Conservation (phyloP, 352 stramenopile genomes). For the Globisporangium paddicum region DNA sequence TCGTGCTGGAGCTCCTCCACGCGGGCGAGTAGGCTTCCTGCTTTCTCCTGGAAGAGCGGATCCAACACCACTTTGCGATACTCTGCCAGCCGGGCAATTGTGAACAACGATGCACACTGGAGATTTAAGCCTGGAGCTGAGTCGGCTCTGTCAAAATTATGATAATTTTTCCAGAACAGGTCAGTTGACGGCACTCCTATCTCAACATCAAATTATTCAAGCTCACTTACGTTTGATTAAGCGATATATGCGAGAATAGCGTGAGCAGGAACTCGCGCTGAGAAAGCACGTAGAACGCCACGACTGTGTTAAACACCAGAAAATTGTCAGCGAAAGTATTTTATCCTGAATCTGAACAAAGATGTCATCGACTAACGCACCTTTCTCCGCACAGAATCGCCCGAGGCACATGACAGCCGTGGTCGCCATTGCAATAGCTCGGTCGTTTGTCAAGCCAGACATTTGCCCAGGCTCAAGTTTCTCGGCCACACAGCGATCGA, state of each 20-base stretch:
- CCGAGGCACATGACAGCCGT: constrained; percentile 9
- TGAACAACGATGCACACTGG: constrained; percentile 24
- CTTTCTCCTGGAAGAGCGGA: constrained; percentile 28
- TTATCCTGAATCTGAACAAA: not conserved
- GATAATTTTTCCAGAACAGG: not conserved
- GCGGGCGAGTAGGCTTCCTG: constrained; percentile 13
- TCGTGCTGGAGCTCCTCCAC: not conserved
- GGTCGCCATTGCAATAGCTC: not conserved
- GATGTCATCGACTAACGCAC: not conserved
- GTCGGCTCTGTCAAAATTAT: not conserved
- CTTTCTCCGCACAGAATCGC: constrained; percentile 12
- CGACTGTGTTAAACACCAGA: not conserved
- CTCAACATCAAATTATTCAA: not conserved
- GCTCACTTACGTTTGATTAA: not conserved
- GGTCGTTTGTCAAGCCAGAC: not conserved
- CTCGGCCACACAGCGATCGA: constrained; percentile 6
- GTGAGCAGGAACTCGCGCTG: constrained; percentile 10
- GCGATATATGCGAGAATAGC: constrained; percentile 1
- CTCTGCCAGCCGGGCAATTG: constrained; percentile 24
- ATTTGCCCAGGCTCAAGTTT: not conserved
- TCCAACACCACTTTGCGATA: constrained; percentile 17
- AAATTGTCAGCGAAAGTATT: not conserved
- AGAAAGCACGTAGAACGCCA: constrained; percentile 5
- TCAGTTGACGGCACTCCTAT: not conserved
- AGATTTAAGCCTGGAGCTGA: constrained; percentile 4